Conservation (phyloP, 441 rosid species). For the Daphne laureola region DNA sequence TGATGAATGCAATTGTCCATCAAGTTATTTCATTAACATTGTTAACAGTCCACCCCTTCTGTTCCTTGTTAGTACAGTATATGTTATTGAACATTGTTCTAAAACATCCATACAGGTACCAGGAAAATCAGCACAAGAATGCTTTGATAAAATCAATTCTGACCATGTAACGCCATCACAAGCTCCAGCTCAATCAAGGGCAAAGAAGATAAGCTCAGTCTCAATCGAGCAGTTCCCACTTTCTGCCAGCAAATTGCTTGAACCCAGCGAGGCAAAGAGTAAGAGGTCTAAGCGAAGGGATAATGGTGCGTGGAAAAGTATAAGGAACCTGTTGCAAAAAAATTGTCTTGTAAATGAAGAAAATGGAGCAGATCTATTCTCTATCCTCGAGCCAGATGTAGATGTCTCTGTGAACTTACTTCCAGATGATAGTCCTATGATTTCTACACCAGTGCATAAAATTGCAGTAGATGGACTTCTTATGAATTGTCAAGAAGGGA, state of each 20-base stretch:
- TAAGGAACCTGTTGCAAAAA: conserved; percentile 59
- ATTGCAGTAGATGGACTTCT: conserved; percentile 33
- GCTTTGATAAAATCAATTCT: conserved; percentile 75
- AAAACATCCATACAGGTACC: conserved; percentile 47
- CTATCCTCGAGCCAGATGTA: conserved; percentile 56
- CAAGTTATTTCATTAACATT: no score
- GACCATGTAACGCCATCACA: conserved; percentile 62
- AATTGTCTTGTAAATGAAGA: conserved; percentile 32
- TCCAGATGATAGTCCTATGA: conserved; percentile 15
- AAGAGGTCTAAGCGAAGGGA: conserved; percentile 30
- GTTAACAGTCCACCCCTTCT: no score
- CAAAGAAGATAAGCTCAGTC: conserved; percentile 26
- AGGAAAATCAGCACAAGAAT: conserved; percentile 86
- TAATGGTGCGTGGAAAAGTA: conserved; percentile 40
- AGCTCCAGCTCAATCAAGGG: conserved; percentile 44
- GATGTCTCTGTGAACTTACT: conserved; percentile 20
- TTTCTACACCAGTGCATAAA: conserved; percentile 41
- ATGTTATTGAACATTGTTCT: neutral
- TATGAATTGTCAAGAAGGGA: conserved; percentile 28
- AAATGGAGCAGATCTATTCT: conserved; percentile 57
- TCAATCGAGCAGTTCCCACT: conserved; percentile 29
- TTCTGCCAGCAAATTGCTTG: conserved; percentile 51
- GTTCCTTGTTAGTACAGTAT: no score
- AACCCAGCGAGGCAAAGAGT: conserved; percentile 18
- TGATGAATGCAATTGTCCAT: no score